Evolutionary conservation across 2,329 filamentous ascomycete genomes (phyloP), one percentile per base, ranked within the genome.

Genomic region (Exophiala dermatitidis): DNA sequence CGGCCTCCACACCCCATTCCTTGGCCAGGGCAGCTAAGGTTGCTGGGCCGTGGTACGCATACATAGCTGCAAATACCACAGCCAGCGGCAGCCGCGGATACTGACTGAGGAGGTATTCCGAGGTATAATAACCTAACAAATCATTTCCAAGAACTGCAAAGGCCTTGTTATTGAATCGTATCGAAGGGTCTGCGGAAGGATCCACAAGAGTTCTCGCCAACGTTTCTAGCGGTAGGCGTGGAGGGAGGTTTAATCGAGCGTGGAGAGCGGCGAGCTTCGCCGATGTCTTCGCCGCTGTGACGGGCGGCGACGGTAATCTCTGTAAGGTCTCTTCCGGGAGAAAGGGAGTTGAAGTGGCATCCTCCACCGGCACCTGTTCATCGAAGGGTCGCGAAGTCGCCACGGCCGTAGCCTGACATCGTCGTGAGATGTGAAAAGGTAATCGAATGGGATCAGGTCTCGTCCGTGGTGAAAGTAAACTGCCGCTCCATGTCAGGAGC

Each of bases 181-280:
- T 75, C 69, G 89, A 82, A 8, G 79, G 69, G 69, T 97, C 91
- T 56, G 91, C 91, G 19, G 90, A 90, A 32, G 84, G 75, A 69
- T 95, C 87, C 65, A 97, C 81, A 58, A 98, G 82, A 50, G 89
- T 83, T 57, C 91, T 83, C 57, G 88, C 90, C 61, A 98, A 81
- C 3, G 88, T 91, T 74, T 93, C 80, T 56, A 95, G 73, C 34
- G 93, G 91, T 59, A 97, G 79, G 71, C 86, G 87, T 58, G 81
- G 78, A 28, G 90, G 85, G 52, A 98, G 82, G 38, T 83, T 82
- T 57, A 98, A 81, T 70, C 93, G 87, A 64, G 90, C 88, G 71
- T 96, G 90, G 43, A 98, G 82, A 60, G 93, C 90, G 60, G 90
- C 84, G 63, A 98, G 85, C 75, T 96, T 97, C 58, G 90, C 84